Conservation (phyloP, 1,139 yeast genomes). For the Yamadazyma sp. region DNA sequence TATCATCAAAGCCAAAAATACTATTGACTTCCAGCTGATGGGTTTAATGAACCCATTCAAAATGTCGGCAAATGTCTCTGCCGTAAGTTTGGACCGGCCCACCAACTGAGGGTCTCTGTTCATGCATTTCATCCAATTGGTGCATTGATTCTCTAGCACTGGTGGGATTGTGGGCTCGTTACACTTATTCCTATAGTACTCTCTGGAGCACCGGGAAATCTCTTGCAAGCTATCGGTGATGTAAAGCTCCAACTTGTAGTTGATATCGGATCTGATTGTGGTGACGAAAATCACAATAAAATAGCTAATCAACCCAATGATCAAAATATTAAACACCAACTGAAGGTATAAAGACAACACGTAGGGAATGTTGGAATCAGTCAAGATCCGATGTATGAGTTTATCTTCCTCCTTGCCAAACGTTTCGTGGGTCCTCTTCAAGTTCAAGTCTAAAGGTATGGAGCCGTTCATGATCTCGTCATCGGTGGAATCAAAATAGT, state of each 20-base stretch:
- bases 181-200: constrained; percentile 74
- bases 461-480: constrained; percentile 8
- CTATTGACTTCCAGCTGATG: constrained; percentile 71
- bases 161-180: constrained; percentile 52
- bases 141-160: constrained; percentile 71
- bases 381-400: constrained; percentile 10
- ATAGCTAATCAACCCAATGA: constrained; percentile 56
- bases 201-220: constrained; percentile 67
- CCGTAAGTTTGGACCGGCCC: constrained; percentile 76
- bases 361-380: constrained; percentile 47
- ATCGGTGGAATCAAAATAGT: constrained; percentile 20
- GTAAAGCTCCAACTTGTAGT: constrained; percentile 63
- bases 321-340: constrained; percentile 59
- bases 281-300: constrained; percentile 54
- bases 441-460: constrained; percentile 3
- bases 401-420: constrained; percentile 6
- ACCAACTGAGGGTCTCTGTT: constrained; percentile 76
- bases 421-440: constrained; percentile 4
- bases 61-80: constrained; percentile 80
- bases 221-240: constrained; percentile 61
- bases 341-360: constrained; percentile 73
- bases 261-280: constrained; percentile 70
- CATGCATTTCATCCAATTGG: constrained; percentile 82
- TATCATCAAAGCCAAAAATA: constrained; percentile 30
- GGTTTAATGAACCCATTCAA: constrained; percentile 75